Conservation (phyloP, 352 stramenopile species). For the Pythium aristosporum region DNA sequence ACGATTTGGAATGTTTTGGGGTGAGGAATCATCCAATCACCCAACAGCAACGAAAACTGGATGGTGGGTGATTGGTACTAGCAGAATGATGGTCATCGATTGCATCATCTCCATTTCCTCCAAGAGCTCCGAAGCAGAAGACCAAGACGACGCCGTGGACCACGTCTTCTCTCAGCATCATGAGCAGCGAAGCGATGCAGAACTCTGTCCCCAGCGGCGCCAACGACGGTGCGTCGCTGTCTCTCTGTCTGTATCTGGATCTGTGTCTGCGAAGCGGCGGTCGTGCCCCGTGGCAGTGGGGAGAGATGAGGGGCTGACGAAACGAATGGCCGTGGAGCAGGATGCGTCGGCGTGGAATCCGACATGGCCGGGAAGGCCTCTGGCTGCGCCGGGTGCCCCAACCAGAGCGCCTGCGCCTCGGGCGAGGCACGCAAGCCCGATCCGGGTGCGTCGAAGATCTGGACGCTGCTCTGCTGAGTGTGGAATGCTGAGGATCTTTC, state of each 20-base stretch:
- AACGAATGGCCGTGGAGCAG: slow-evolving; percentile 21
- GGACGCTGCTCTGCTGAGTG: background rate
- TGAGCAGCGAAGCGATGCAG: slow-evolving; percentile 35
- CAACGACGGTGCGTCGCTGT: slow-evolving; percentile 46
- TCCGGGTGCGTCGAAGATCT: slow-evolving; percentile 36
- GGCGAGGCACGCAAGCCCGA: slow-evolving; percentile 88
- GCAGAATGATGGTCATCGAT: slow-evolving; percentile 28
- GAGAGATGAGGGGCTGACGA: background rate
- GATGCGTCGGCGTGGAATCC: slow-evolving; percentile 95
- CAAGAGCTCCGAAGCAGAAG: background rate
- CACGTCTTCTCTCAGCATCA: background rate
- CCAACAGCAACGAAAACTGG: background rate
- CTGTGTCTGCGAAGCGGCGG: background rate
- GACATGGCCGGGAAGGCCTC: slow-evolving; percentile 93
- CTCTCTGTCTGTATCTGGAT: background rate
- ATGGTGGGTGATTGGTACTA: slow-evolving; percentile 12
- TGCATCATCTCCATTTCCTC: slow-evolving; percentile 23
- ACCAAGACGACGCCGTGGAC: background rate
- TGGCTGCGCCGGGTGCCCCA: slow-evolving; percentile 97
- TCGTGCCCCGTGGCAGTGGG: slow-evolving; percentile 21
- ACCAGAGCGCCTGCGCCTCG: slow-evolving; percentile 95
- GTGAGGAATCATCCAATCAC: slow-evolving; percentile 17
- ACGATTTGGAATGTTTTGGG: background rate
- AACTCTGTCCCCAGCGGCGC: slow-evolving; percentile 53
- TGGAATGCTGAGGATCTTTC: background rate